phyloP scores from a whole-genome alignment of 345 rosid species.

The Lepidium aucheri region DNA sequence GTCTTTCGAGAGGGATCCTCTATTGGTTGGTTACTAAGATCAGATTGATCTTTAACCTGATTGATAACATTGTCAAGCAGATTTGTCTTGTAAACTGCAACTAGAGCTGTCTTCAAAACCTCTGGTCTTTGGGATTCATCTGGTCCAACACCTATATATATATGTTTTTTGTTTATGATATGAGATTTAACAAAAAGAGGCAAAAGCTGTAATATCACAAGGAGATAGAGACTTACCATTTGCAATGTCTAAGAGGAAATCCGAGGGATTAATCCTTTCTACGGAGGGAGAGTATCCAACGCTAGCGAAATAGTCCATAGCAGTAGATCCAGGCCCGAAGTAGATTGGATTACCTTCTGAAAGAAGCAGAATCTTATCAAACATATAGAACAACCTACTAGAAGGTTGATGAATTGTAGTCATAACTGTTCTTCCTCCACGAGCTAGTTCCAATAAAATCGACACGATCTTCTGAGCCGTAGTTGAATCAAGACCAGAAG shows the following conservation, averaged over 20 bases:
- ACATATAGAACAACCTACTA: constrained; percentile 72
- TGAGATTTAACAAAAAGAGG: neutral
- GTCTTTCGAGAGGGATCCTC: neutral
- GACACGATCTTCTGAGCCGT: constrained; percentile 73
- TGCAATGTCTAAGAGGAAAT: constrained; percentile 90
- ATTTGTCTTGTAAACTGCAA: constrained; percentile 30
- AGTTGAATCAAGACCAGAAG: constrained; percentile 92
- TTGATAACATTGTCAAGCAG: constrained; percentile 28
- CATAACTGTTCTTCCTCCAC: constrained; percentile 69
- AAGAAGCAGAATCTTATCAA: constrained; percentile 71
- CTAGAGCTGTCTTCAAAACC: constrained; percentile 29
- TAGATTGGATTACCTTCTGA: constrained; percentile 73
- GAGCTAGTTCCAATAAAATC: constrained; percentile 51
- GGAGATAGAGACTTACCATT: constrained; percentile 53
- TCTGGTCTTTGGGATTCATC: constrained; percentile 27
- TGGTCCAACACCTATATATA: constrained; percentile 31
- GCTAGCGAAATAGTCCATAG: constrained; percentile 67
- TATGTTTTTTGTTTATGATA: neutral
- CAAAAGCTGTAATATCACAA: neutral
- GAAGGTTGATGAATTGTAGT: constrained; percentile 94
- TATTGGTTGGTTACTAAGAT: neutral
- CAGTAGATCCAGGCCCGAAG: constrained; percentile 44
- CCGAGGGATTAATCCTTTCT: constrained; percentile 63
- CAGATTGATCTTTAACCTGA: constrained; percentile 24
- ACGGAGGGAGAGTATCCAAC: constrained; percentile 53